phyloP scores from a whole-genome alignment of 169 alveolate species.

The Cystoisospora suis region DNA sequence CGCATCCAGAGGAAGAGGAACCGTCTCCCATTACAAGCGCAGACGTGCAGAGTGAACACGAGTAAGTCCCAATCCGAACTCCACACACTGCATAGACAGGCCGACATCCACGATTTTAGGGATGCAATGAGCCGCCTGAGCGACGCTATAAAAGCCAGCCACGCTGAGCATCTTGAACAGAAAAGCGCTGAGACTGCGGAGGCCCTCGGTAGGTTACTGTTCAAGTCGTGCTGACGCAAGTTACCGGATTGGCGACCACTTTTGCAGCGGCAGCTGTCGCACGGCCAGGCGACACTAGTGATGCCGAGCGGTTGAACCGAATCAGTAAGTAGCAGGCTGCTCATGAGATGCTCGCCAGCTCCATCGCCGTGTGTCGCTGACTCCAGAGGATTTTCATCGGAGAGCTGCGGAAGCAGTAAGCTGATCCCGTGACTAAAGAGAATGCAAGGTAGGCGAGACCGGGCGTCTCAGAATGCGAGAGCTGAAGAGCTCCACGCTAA shows the following conservation, averaged over 20 bases:
- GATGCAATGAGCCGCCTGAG: background rate
- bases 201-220: background rate
- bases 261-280: background rate
- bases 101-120: background rate
- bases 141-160: background rate
- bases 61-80: background rate
- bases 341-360: too few relatives aligned
- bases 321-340: background rate
- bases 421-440: background rate
- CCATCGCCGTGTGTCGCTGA: background rate
- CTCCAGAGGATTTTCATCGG: background rate
- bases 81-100: background rate
- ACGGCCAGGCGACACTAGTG: background rate
- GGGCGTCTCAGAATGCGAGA: background rate
- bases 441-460: background rate
- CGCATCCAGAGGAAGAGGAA: background rate
- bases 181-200: background rate
- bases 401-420: background rate
- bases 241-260: background rate
- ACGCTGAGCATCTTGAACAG: background rate
- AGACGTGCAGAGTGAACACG: background rate
- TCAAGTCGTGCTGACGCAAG: background rate
- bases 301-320: background rate
- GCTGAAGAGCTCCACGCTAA: conserved; percentile 11
- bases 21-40: background rate